These are phyloP conservation scores for Trichocomaceae sp. DNA, from an alignment of 2,329 filamentous ascomycete genomes.

Conservation along the genomic window DNA sequence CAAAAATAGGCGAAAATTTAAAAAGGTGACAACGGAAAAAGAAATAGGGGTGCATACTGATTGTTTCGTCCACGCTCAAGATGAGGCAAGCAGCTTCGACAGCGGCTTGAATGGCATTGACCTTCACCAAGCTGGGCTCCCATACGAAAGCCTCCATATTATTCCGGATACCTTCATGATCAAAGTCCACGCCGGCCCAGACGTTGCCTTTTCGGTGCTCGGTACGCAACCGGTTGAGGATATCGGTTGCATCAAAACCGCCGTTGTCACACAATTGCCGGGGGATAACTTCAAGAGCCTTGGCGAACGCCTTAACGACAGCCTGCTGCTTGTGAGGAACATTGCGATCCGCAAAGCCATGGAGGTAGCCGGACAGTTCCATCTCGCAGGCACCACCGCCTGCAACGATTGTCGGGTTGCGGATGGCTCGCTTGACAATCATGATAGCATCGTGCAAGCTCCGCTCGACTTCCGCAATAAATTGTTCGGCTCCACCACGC, in stretches of 20 bases:
- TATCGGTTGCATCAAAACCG: constrained; percentile 96
- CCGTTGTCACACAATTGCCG: constrained; percentile 98
- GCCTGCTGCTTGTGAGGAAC: constrained; percentile 92
- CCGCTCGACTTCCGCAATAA: constrained; percentile 97
- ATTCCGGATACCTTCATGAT: constrained; percentile 82
- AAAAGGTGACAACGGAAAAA: background rate
- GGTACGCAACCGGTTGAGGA: constrained; percentile 90
- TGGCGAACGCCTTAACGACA: constrained; percentile 96
- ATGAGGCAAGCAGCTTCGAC: constrained; percentile 95
- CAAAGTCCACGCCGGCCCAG: constrained; percentile 96
- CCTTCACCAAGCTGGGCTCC: constrained; percentile 93
- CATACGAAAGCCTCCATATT: constrained; percentile 96
- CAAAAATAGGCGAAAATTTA: background rate
- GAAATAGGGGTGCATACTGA: constrained; percentile 52
- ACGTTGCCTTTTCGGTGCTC: constrained; percentile 89
- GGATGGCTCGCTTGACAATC: constrained; percentile 98
- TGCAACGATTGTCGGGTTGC: constrained; percentile 89
- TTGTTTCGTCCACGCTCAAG: constrained; percentile 93
- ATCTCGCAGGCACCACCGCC: constrained; percentile 94
- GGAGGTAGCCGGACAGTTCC: constrained; percentile 91
- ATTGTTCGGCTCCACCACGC: constrained; percentile 94
- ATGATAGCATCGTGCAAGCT: constrained; percentile 98
- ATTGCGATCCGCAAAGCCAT: constrained; percentile 86
- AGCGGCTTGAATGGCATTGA: constrained; percentile 93
- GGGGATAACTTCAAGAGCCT: constrained; percentile 92